Conservation (phyloP, 2,329 filamentous ascomycete species). For the Didymosphaeria variabile region DNA sequence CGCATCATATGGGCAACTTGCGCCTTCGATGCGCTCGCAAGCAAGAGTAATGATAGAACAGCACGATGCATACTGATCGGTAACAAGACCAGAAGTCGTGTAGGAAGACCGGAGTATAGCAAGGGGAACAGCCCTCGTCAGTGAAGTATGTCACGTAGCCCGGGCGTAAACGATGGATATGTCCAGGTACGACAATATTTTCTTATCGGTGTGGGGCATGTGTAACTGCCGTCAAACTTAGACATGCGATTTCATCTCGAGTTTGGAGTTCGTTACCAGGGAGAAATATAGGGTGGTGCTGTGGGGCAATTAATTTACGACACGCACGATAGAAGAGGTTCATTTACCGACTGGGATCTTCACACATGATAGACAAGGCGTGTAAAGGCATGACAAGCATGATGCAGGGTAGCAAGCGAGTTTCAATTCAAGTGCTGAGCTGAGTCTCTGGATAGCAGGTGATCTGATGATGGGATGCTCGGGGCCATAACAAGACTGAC, state of each 20-base stretch:
- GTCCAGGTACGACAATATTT: neutral
- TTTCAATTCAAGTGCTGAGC: too few relatives aligned
- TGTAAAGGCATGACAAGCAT: neutral
- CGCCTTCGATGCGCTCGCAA: conserved; percentile 18
- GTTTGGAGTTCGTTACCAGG: conserved; percentile 2
- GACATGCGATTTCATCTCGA: conserved; percentile 6
- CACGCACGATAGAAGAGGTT: conserved; percentile 5
- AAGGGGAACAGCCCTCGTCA: neutral
- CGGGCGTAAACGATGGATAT: neutral
- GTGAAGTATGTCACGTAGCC: neutral
- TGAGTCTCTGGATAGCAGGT: too few relatives aligned
- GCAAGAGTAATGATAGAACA: conserved; percentile 11
- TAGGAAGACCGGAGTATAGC: neutral
- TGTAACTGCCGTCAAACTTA: conserved; percentile 14
- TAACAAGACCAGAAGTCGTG: neutral
- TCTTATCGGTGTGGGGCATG: conserved; percentile 18
- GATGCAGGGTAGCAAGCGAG: neutral
- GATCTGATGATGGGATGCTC: too few relatives aligned
- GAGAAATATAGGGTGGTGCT: neutral
- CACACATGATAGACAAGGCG: neutral
- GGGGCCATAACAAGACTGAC: too few relatives aligned
- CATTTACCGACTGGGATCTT: conserved; percentile 5
- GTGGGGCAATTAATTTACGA: conserved; percentile 17
- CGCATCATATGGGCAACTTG: conserved; percentile 32
- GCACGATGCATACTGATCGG: conserved; percentile 18